These are phyloP conservation scores for Pichia sp. DNA, from an alignment of 1,139 yeast species.

Conservation along the genomic window DNA sequence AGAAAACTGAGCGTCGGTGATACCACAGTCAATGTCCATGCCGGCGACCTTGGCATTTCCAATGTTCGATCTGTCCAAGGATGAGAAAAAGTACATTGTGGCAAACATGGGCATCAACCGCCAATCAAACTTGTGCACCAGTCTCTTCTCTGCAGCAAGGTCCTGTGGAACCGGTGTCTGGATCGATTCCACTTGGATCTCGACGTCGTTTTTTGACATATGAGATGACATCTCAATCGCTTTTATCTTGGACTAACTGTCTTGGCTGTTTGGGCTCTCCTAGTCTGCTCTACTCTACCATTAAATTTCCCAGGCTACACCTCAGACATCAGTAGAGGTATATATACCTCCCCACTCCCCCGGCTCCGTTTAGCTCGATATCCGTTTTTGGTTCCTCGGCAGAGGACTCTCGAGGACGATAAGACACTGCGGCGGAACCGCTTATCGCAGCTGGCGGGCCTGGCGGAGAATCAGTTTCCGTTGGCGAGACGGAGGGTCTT, in stretches of 20 bases:
- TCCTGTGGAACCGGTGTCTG: background rate
- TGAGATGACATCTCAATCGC: background rate
- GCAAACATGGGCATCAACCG: slow-evolving; percentile 15
- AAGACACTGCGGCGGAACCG: background rate
- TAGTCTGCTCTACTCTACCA: too few relatives aligned
- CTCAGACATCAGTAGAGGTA: too few relatives aligned
- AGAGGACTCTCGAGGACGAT: background rate
- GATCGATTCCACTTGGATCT: slow-evolving; percentile 1
- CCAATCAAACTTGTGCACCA: slow-evolving; percentile 13
- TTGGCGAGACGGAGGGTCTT: background rate
- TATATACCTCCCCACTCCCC: background rate
- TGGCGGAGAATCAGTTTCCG: slow-evolving; percentile 2
- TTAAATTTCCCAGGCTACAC: too few relatives aligned
- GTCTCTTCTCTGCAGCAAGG: slow-evolving; percentile 7
- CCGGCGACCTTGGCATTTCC: slow-evolving; percentile 27
- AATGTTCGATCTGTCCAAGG: slow-evolving; percentile 20
- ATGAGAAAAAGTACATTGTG: slow-evolving; percentile 15
- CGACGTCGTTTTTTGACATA: background rate
- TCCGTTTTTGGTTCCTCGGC: background rate
- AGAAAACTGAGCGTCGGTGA: slow-evolving; percentile 12
- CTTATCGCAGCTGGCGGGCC: background rate
- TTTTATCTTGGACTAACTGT: background rate
- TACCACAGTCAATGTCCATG: slow-evolving; percentile 21
- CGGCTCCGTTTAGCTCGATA: background rate
- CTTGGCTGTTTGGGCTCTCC: too few relatives aligned